Conservation (phyloP, 768 basidiomycete genomes). For the Russula olivacea region DNA sequence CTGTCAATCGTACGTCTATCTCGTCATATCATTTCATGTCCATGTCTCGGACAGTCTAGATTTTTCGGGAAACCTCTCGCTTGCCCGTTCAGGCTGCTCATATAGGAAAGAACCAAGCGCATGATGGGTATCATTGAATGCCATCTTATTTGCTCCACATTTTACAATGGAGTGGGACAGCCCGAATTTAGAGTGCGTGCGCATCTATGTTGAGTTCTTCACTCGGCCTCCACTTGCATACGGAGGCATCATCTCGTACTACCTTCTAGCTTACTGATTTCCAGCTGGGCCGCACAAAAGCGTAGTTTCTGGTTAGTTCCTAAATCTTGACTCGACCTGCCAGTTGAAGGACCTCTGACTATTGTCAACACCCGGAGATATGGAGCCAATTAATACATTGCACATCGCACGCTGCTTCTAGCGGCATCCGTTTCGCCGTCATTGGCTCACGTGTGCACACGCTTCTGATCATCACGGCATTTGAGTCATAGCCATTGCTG, state of each 20-base stretch:
- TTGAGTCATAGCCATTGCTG: slow-evolving; percentile 38
- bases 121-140: slow-evolving; percentile 13
- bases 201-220: slow-evolving; percentile 15
- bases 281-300: slow-evolving; percentile 62
- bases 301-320: slow-evolving; percentile 43
- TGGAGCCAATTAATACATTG: slow-evolving; percentile 54
- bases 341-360: slow-evolving; percentile 42
- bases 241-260: neutral
- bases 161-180: no score
- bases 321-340: slow-evolving; percentile 46
- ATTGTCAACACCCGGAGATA: slow-evolving; percentile 43
- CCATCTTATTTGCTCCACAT: slow-evolving; percentile 32
- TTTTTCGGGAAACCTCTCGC: neutral
- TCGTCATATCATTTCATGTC: neutral
- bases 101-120: no score
- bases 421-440: neutral
- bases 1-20: slow-evolving; percentile 36
- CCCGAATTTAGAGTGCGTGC: slow-evolving; percentile 51
- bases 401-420: slow-evolving; percentile 48
- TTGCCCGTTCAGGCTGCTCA: no score
- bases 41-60: slow-evolving; percentile 36
- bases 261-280: slow-evolving; percentile 34
- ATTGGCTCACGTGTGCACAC: slow-evolving; percentile 2
- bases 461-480: slow-evolving; percentile 1
- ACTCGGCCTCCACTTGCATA: neutral